phyloP scores from a whole-genome alignment of 495 filamentous ascomycete genomes.

The Cudoniella acicularis region DNA sequence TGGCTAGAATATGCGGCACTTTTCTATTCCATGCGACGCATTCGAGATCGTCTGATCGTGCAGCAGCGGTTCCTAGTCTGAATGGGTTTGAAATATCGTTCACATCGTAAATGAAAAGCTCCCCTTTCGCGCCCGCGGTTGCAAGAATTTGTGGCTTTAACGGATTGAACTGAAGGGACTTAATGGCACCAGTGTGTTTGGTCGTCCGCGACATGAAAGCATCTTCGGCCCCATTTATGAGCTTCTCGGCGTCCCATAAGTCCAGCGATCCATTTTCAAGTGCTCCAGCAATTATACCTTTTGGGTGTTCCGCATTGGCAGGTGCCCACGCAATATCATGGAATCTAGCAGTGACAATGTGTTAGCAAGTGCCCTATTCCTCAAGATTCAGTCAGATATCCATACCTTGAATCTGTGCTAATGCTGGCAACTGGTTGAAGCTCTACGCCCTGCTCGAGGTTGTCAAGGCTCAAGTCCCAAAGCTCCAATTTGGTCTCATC shows the following conservation, averaged over 20 bases:
- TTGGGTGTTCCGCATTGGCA: conserved; percentile 67
- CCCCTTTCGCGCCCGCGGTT: conserved; percentile 89
- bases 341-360: conserved; percentile 59
- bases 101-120: conserved; percentile 93
- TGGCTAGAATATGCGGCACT: conserved; percentile 92
- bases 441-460: conserved; percentile 69
- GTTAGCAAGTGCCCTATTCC: conserved; percentile 7
- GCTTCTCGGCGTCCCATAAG: conserved; percentile 90
- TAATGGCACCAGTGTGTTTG: conserved; percentile 91
- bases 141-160: conserved; percentile 86
- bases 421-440: conserved; percentile 81
- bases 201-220: conserved; percentile 81
- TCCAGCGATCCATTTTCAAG: conserved; percentile 95
- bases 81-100: conserved; percentile 85
- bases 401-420: conserved; percentile 84
- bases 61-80: conserved; percentile 80
- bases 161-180: conserved; percentile 97
- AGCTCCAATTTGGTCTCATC: conserved; percentile 95
- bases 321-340: conserved; percentile 94
- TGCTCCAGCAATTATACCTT: conserved; percentile 89
- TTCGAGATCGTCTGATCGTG: conserved; percentile 89
- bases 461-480: conserved; percentile 86
- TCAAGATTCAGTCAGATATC: neutral
- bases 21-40: conserved; percentile 98
- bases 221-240: conserved; percentile 65